Base-by-base conservation (phyloP, 495 filamentous ascomycete species). In the Collariella sp. region DNA sequence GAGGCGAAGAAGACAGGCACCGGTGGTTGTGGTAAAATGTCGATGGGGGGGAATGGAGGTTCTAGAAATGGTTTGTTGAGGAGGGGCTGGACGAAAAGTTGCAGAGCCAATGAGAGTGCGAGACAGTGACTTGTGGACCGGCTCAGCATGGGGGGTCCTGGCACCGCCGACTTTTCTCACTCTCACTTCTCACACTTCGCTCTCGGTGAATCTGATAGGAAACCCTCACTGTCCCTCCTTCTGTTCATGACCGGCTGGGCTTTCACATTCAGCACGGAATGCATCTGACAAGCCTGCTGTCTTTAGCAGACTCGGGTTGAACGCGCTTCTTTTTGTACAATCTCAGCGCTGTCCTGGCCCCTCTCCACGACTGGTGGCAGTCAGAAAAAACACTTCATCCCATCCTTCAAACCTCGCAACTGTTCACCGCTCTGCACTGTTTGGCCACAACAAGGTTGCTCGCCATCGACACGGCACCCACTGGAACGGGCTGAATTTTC, bases 1-100 rank as follows among this genome's bases (percentile, higher is more conserved):
- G 54, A 49, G 24, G 18, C 29, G 16, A 31, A 42, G 16, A 31
- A 42, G 20, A 49, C 38, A 39, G 20, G 40, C 49, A 41, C 20
- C 26, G 18, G 47, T 35, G 48, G 22, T 46, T 54, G 50, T 49
- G 38, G 53, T 45, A 57, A 57, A 61, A 59, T 22, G 34, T 48
- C 16, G 9, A 46, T 44, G 50, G 54, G 18, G 48, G 36, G 29
- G 18, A 54, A 49, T 39, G 47, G 52, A 24, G 31, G 58, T 55
- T 51, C 43, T 40, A 18, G 45, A 57, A 65, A 67, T 62, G 65
- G 64, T 65, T 67, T 62, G 64, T 62, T 61, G 56, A 60, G 64
- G 62, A 66, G 54, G 58, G 48, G 63, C 61, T 56, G 46, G 53
- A 58, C 59, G 54, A 62, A 64, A 64, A 65, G 60, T 67, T 67